Percentiles rank a stretch among this genome's conserved stretches.
Conservation (phyloP, 768 basidiomycete species). For the Megacollybia marginata region DNA sequence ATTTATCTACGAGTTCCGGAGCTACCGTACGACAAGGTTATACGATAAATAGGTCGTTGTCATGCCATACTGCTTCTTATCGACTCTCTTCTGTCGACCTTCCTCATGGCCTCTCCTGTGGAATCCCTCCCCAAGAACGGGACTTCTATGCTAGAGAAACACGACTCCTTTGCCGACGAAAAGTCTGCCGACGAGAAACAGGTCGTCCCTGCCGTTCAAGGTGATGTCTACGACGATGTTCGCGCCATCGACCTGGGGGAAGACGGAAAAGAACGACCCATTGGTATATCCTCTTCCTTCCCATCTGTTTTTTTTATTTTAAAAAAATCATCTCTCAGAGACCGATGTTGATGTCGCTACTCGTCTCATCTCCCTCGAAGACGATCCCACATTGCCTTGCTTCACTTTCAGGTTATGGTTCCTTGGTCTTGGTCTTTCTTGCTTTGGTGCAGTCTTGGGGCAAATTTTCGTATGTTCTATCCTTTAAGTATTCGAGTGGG, state of each 20-base stretch:
- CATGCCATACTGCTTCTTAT: too few relatives aligned
- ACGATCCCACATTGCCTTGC: slow-evolving; percentile 27
- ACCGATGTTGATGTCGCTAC: slow-evolving; percentile 28
- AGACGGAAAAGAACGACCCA: slow-evolving; percentile 32
- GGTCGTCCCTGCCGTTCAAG: slow-evolving; percentile 8
- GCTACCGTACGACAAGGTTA: too few relatives aligned
- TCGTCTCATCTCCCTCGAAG: slow-evolving; percentile 32
- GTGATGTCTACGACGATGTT: slow-evolving; percentile 19
- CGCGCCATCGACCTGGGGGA: slow-evolving; percentile 26
- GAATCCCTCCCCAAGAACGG: not conserved
- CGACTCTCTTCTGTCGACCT: too few relatives aligned
- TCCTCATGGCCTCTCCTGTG: too few relatives aligned
- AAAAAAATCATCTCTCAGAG: slow-evolving; percentile 7
- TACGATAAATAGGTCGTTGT: too few relatives aligned
- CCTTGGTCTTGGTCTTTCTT: slow-evolving; percentile 35
- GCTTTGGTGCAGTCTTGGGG: slow-evolving; percentile 34
- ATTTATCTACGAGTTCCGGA: too few relatives aligned
- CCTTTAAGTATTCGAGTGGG: not conserved
- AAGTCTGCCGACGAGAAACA: slow-evolving; percentile 1
- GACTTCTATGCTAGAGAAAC: not conserved
- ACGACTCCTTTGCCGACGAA: slow-evolving; percentile 3
- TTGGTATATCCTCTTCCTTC: slow-evolving; percentile 13
- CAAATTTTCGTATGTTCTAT: slow-evolving; percentile 25
- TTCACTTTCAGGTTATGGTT: slow-evolving; percentile 40
- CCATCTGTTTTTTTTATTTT: not conserved